Percentiles rank a stretch among this genome's conserved stretches.
phyloP scores from a whole-genome alignment of 1,139 yeast genomes.

The Geotrichum restrictum region DNA sequence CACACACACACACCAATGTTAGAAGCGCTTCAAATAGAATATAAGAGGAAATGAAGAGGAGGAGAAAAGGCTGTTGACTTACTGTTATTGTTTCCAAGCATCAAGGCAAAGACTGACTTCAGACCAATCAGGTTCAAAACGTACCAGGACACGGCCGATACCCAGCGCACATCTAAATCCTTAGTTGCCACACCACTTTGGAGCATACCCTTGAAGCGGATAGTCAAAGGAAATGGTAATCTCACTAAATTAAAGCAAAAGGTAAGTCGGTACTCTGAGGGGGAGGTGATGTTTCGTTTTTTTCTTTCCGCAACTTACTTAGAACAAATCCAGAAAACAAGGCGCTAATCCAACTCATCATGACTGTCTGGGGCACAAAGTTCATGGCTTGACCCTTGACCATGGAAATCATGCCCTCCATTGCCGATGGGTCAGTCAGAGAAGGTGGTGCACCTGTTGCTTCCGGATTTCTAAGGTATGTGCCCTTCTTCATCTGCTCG shows the following conservation, averaged over 20 bases:
- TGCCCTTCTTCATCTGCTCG: slow-evolving; percentile 49
- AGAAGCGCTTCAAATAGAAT: slow-evolving; percentile 6
- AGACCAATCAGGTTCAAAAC: slow-evolving; percentile 85
- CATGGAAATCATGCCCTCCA: slow-evolving; percentile 75
- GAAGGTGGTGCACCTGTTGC: slow-evolving; percentile 51
- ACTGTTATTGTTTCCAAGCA: slow-evolving; percentile 53
- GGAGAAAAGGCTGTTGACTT: background rate
- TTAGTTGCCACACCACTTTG: slow-evolving; percentile 83
- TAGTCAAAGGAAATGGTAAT: slow-evolving; percentile 78
- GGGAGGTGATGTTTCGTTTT: no score
- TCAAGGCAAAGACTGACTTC: slow-evolving; percentile 69
- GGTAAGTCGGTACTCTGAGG: background rate
- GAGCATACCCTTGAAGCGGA: slow-evolving; percentile 84
- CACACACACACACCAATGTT: background rate
- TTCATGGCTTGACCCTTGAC: slow-evolving; percentile 77
- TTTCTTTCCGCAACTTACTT: slow-evolving; percentile 20
- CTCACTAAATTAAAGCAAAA: slow-evolving; percentile 44
- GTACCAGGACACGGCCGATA: slow-evolving; percentile 97
- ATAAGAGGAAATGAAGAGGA: slow-evolving; percentile 14
- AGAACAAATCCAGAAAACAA: slow-evolving; percentile 90
- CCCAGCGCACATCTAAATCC: slow-evolving; percentile 87
- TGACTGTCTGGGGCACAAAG: slow-evolving; percentile 84
- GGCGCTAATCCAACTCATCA: slow-evolving; percentile 95
- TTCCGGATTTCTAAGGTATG: slow-evolving; percentile 49
- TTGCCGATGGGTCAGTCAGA: slow-evolving; percentile 62